Evolutionary conservation across 805 yeast genomes (phyloP).

Genomic region (Myxozyma lipomycoides): DNA sequence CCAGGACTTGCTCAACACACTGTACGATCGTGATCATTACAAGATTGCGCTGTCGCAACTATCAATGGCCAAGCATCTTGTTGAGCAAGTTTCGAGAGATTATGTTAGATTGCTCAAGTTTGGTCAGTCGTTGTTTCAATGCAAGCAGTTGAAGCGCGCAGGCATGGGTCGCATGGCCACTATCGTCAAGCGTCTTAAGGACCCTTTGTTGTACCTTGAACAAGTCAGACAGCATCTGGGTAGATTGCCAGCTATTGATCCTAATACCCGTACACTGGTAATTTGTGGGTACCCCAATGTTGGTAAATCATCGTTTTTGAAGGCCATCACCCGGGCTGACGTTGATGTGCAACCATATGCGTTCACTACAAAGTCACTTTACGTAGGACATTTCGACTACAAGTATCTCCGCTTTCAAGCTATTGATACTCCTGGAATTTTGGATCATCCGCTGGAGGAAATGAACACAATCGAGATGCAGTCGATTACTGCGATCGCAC

Average conservation of each 20-base stretch:
- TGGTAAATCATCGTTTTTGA: conserved; percentile 93
- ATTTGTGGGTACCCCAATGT: conserved; percentile 99
- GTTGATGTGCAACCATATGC: conserved; percentile 99
- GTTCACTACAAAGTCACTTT: conserved; percentile 94
- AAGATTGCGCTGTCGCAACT: conserved; percentile 94
- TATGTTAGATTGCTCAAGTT: conserved; percentile 89
- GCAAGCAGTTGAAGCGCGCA: conserved; percentile 97
- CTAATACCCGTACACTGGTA: conserved; percentile 93
- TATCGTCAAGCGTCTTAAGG: conserved; percentile 89
- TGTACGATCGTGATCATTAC: conserved; percentile 96
- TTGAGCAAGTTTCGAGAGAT: conserved; percentile 95
- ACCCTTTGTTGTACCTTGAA: conserved; percentile 87
- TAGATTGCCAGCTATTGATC: conserved; percentile 96
- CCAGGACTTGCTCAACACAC: conserved; percentile 94
- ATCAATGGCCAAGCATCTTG: conserved; percentile 86
- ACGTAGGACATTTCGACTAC: conserved; percentile 98
- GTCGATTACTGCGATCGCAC: conserved; percentile 97
- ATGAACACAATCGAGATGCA: conserved; percentile 99
- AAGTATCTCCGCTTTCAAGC: conserved; percentile 97
- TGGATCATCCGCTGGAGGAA: conserved; percentile 98
- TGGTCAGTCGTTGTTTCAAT: conserved; percentile 96
- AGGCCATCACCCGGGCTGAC: conserved; percentile 93
- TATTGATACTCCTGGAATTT: conserved; percentile 97
- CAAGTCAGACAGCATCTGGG: conserved; percentile 99
- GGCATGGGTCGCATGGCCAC: conserved; percentile 99